These are phyloP conservation scores for Pilaira anomala DNA, from an alignment of 192 early-diverging fungal genomes.

Conservation along the genomic window DNA sequence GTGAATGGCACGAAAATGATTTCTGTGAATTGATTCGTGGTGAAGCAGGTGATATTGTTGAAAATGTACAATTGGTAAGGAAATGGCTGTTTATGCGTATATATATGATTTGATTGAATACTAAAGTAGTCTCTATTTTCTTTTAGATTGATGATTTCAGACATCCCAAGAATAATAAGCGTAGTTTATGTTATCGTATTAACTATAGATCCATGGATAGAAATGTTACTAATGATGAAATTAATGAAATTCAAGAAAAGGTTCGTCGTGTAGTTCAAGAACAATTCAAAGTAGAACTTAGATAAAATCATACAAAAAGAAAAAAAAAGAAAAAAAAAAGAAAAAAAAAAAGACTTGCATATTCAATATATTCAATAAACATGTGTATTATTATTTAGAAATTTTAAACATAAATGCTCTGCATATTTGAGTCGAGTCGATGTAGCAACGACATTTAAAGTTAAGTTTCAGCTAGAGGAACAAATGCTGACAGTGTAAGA, in stretches of 20 bases:
- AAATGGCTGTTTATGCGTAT: too few species aligned
- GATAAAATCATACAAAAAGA: too few species aligned
- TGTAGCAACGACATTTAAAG: too few species aligned
- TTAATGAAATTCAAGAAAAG: conserved; percentile 86
- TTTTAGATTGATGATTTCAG: conserved; percentile 81
- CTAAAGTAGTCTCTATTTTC: conserved; percentile 11
- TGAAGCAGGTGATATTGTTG: conserved; percentile 88
- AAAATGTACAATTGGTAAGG: conserved; percentile 82
- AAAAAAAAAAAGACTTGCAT: too few species aligned
- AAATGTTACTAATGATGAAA: conserved; percentile 91
- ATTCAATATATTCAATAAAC: too few species aligned
- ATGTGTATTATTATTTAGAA: too few species aligned
- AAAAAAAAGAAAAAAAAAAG: too few species aligned
- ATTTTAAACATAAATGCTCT: too few species aligned
- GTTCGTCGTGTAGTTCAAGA: conserved; percentile 62
- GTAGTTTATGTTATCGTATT: conserved; percentile 89
- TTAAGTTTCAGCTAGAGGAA: too few species aligned
- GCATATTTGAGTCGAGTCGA: too few species aligned
- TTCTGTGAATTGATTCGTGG: conserved; percentile 90
- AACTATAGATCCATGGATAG: conserved; percentile 97
- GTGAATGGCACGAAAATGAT: conserved; percentile 86
- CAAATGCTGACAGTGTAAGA: too few species aligned
- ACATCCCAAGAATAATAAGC: conserved; percentile 80
- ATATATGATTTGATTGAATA: too few species aligned
- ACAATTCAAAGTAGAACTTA: conserved; percentile 72